Conservation (phyloP, 179 eudicot genomes). For the Beta lomatogona region DNA sequence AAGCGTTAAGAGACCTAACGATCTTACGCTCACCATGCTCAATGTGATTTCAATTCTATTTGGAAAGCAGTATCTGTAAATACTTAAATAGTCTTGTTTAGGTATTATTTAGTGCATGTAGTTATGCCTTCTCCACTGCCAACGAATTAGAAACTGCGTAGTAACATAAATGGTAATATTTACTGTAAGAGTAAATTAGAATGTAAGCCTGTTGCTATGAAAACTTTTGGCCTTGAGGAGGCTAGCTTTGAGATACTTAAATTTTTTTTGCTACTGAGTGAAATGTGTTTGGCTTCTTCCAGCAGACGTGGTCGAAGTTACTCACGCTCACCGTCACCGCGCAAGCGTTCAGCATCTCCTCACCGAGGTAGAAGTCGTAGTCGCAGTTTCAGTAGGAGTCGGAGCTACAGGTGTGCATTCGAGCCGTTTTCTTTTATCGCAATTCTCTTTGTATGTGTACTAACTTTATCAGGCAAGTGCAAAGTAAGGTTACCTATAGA, state of each 20-base stretch:
- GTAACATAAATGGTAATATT: neutral
- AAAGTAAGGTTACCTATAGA: neutral
- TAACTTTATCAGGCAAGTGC: neutral
- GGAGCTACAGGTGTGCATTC: constrained; percentile 69
- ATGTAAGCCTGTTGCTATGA: neutral
- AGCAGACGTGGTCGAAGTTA: constrained; percentile 65
- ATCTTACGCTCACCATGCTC: too few relatives aligned
- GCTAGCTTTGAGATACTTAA: neutral
- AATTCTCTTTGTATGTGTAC: neutral
- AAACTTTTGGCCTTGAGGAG: neutral
- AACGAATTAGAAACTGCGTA: neutral
- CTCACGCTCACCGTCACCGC: constrained; percentile 80
- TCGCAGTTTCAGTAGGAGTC: constrained; percentile 73
- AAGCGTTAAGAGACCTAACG: neutral
- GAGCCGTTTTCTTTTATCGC: neutral
- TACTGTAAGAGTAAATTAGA: neutral
- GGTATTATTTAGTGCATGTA: neutral
- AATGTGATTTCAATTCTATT: neutral
- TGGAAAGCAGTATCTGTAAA: neutral
- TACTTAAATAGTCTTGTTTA: neutral
- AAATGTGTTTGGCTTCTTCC: constrained; percentile 1
- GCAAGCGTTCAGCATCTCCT: constrained; percentile 71
- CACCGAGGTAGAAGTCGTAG: constrained; percentile 70
- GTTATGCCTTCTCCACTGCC: neutral
- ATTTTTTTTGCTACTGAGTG: neutral